Base-by-base conservation (phyloP, 1,139 yeast genomes). In the Pichia kudriavzevii region DNA sequence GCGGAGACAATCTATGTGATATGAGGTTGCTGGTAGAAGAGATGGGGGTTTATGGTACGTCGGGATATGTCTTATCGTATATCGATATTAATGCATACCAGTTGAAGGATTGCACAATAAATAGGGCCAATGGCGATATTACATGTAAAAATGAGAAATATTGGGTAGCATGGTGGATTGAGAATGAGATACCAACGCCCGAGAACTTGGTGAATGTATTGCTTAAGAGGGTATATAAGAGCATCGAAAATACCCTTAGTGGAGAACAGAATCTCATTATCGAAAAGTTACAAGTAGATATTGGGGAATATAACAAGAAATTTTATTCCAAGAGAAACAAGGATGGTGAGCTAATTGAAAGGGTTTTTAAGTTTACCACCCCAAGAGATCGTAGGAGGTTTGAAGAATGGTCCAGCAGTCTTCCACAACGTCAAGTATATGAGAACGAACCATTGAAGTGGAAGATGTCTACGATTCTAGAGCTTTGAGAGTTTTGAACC, bases 11-110 rank as follows among this genome's bases (percentile, higher is more conserved):
- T 26, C 45, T 67, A 26, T 50, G 58, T 16, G 60, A 61, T 38
- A 61, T 75, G 4, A 63, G 63, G 27, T 50, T 79, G 13, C 56
- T 63, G 1, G 67, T 78, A 67, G 81, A 75, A 45, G 87, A 79
- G 45, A 65, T 69, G 5, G 83, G 81, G 0, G 55, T 69, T 18
- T 66, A 67, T 43, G 52, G 72, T 26, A 77, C 76, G 47, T 63
- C 72, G 1, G 79, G 79, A 1, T 67, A 78, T 39, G 53, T 75
- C 21, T 67, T 79, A 4, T 74, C 69, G 40, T 78, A 69, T 48
- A 61, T 78, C 32, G 83, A 76, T 44, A 61, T 78, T 31, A 64
- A 60, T 31, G 55, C 53, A 12, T 55, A 48, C 39, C 52, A 52
- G 9, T 4, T 25, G 3, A 31, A 35, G 7, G 31, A 36, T 15